These are phyloP conservation scores for Metschnikowia santaceciliae DNA, from an alignment of 805 yeast genomes.

Conservation along the genomic window DNA sequence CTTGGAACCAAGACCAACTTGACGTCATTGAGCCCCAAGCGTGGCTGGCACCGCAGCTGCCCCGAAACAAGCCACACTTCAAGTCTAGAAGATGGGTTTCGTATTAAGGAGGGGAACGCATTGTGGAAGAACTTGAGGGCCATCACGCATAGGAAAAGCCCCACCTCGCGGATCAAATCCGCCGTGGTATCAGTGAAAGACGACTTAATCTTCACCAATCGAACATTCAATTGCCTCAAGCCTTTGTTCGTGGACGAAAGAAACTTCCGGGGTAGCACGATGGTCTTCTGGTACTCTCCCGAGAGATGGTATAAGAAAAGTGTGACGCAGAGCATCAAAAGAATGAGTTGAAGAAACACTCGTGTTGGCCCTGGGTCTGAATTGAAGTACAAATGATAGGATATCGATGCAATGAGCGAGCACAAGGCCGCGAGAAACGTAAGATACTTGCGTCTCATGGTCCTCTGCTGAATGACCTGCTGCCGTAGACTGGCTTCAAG, in stretches of 20 bases:
- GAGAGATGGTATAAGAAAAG: constrained; percentile 74
- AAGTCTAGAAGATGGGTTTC: constrained; percentile 29
- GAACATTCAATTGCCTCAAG: constrained; percentile 72
- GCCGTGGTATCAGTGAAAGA: constrained; percentile 30
- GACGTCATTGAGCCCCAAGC: constrained; percentile 70
- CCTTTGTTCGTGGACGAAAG: constrained; percentile 85
- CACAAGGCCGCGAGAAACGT: constrained; percentile 45
- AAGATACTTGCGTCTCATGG: constrained; percentile 59
- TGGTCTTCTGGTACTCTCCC: constrained; percentile 86
- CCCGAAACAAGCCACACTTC: constrained; percentile 39
- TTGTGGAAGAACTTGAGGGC: constrained; percentile 31
- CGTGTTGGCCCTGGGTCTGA: constrained; percentile 23
- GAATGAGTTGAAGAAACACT: constrained; percentile 48
- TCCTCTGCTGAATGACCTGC: constrained; percentile 71
- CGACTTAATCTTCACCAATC: constrained; percentile 60
- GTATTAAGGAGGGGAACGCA: constrained; percentile 29
- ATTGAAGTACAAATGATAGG: constrained; percentile 35
- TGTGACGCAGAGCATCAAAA: constrained; percentile 62
- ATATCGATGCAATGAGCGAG: constrained; percentile 36
- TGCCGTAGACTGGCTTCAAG: constrained; percentile 81
- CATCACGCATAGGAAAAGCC: constrained; percentile 28
- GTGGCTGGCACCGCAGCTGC: constrained; percentile 49
- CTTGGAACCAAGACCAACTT: constrained; percentile 79
- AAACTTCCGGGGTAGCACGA: constrained; percentile 76
- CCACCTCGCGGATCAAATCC: constrained; percentile 36